These are phyloP conservation scores for Ganoderma leucocontextum DNA, from an alignment of 1,284 basidiomycete genomes.

Conservation along the genomic window DNA sequence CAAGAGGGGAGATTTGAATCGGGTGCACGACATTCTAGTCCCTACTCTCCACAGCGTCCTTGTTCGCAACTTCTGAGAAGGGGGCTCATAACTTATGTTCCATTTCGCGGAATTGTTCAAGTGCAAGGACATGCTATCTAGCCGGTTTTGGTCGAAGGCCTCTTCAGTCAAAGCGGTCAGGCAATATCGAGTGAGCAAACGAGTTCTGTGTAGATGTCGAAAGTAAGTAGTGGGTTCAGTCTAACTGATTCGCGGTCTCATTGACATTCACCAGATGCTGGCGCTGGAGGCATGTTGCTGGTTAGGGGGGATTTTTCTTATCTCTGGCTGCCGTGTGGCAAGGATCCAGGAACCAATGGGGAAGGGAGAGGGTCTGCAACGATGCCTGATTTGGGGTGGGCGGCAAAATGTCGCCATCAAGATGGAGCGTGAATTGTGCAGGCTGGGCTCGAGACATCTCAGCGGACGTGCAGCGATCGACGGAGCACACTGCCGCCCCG, in stretches of 20 bases:
- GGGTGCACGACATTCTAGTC: background rate
- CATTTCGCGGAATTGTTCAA: background rate
- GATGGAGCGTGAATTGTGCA: background rate
- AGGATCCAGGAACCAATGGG: constrained; percentile 7
- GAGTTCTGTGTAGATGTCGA: background rate
- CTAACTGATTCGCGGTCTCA: background rate
- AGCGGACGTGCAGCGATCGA: background rate
- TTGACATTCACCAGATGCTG: background rate
- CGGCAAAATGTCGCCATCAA: background rate
- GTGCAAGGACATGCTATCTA: background rate
- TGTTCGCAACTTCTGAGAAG: constrained; percentile 1
- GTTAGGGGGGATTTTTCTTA: background rate
- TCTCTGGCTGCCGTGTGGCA: background rate
- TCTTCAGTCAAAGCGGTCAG: background rate
- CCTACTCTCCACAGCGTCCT: background rate
- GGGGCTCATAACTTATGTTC: constrained; percentile 1
- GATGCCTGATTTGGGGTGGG: background rate
- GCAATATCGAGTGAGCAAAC: background rate
- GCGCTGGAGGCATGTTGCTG: background rate
- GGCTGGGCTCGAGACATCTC: background rate
- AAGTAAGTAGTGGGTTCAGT: background rate
- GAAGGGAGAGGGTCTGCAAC: background rate
- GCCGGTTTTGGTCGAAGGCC: background rate
- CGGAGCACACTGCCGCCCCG: constrained; percentile 1
- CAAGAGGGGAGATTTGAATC: background rate